Percentiles rank a stretch among this genome's conserved stretches.
Conservation (phyloP, 768 basidiomycete species). For the Rhodosporidiobolus sp. region DNA sequence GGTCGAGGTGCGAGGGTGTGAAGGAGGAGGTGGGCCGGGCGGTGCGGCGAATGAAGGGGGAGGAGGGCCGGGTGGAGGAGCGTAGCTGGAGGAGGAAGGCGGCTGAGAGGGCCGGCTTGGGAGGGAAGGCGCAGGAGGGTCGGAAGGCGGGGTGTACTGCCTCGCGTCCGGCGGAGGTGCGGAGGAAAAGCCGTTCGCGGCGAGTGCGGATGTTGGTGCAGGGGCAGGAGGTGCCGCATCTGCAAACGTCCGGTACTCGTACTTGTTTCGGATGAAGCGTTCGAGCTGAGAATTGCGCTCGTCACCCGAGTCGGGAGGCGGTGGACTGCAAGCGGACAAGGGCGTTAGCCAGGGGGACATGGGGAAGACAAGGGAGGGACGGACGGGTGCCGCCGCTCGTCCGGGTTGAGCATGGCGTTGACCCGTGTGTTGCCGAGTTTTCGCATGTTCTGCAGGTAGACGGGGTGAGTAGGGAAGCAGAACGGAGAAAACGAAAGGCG, state of each 20-base stretch:
- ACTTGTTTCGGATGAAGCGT: slow-evolving; percentile 77
- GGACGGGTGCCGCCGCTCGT: slow-evolving; percentile 69
- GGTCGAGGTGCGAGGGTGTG: no score
- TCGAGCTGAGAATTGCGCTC: slow-evolving; percentile 88
- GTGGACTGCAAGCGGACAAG: slow-evolving; percentile 15
- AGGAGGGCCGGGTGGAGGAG: neutral
- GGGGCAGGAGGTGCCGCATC: neutral
- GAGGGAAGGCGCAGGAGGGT: neutral
- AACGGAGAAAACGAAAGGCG: slow-evolving; percentile 44
- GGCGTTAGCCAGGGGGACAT: neutral
- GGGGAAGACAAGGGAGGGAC: neutral
- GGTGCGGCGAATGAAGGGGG: no score
- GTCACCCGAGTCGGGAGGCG: slow-evolving; percentile 70
- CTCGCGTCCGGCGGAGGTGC: neutral
- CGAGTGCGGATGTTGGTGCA: neutral
- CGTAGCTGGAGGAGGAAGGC: neutral
- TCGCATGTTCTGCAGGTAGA: slow-evolving; percentile 63
- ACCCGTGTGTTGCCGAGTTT: slow-evolving; percentile 75
- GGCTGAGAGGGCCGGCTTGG: neutral
- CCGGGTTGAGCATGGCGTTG: slow-evolving; percentile 75
- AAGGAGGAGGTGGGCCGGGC: neutral
- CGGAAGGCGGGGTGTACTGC: neutral
- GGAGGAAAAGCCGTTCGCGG: neutral
- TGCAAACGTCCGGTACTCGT: slow-evolving; percentile 65
- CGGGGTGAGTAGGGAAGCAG: slow-evolving; percentile 33